Base-by-base conservation (phyloP, 768 basidiomycete genomes). In the Podaxis sp. region DNA sequence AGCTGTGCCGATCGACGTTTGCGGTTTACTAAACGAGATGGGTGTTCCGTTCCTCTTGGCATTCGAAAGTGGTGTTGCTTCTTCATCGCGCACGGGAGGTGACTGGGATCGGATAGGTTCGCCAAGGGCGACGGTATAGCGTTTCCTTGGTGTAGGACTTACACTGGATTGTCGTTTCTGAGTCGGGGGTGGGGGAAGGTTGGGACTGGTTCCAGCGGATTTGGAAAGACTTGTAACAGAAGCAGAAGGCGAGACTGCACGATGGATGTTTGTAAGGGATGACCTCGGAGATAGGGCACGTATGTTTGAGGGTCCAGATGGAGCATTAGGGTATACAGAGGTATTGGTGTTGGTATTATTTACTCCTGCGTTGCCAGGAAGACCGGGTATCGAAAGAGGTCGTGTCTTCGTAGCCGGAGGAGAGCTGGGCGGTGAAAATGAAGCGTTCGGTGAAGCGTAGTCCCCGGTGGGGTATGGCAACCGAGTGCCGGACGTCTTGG, bases 401-500 rank as follows among this genome's bases (percentile, higher is more conserved):
- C 79, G 79, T 8, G 77, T 65, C 61, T 75, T 69, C 2, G 86
- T 83, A 2, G 84, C 80, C 12, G 84, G 78, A 0, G 83, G 78
- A 2, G 81, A 82, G 38, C 73, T 73, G 2, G 77, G 68, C 9
- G 80, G 77, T 0, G 79, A 79, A 67, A 79, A 77, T 6, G 76
- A 66, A 49, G 86, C 82, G 0, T 85, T 75, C 0, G 89, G 89
- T 9, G 86, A 85, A 4, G 90, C 79, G 63, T 94, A 94, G 67
- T 94, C 93, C 3, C 92, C 93, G 2, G 87, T 87, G 17, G 92
- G 92, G 65, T 94, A 93, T 24, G 92, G 91, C 15, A 93, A 76
- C 38, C 90, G 84, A 37, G 85, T 87, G 17, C 74, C 80, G 33
- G 73, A 77, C 15, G 76, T 69, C 0, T 77, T 77, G 0, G 71